Evolutionary conservation across 2,329 filamentous ascomycete genomes (phyloP).

Genomic region (Cyphellophora attinorum): DNA sequence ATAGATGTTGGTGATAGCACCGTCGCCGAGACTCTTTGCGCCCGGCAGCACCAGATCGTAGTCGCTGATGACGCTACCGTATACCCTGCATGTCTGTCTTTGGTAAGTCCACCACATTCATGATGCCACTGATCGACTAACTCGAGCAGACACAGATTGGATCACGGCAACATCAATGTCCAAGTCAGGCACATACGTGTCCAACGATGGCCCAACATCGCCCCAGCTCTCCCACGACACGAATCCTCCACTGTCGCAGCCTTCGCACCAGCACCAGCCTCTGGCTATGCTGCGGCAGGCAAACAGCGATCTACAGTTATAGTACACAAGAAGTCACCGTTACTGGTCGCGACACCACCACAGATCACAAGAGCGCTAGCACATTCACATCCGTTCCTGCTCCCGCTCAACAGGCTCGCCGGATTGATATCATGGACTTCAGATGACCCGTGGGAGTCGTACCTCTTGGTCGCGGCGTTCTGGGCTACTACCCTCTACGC

Average conservation of each 20-base stretch:
- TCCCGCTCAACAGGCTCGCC: slow-evolving; percentile 75
- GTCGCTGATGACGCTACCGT: slow-evolving; percentile 1
- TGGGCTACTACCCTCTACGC: slow-evolving; percentile 80
- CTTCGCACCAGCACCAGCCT: slow-evolving; percentile 78
- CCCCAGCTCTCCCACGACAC: slow-evolving; percentile 29
- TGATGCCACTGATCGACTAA: neutral
- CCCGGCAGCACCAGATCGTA: too few relatives aligned
- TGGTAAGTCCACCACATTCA: slow-evolving; percentile 1
- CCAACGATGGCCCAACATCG: slow-evolving; percentile 28
- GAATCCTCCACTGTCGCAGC: slow-evolving; percentile 64
- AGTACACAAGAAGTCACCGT: slow-evolving; percentile 90
- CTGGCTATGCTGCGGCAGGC: slow-evolving; percentile 55
- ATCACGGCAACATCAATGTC: slow-evolving; percentile 45
- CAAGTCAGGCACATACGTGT: slow-evolving; percentile 27
- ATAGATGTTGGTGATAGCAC: too few relatives aligned
- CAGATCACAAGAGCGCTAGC: slow-evolving; percentile 89
- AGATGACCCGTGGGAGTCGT: slow-evolving; percentile 93
- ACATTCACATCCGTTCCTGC: slow-evolving; percentile 88
- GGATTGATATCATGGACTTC: slow-evolving; percentile 91
- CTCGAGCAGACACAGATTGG: slow-evolving; percentile 40
- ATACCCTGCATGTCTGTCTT: slow-evolving; percentile 3
- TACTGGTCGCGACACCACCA: slow-evolving; percentile 86
- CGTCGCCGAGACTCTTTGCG: too few relatives aligned
- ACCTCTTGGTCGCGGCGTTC: slow-evolving; percentile 72
- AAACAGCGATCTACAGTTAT: slow-evolving; percentile 83